These are phyloP conservation scores for Austropuccinia psidii DNA, from an alignment of 1,284 basidiomycete genomes.

Conservation along the genomic window DNA sequence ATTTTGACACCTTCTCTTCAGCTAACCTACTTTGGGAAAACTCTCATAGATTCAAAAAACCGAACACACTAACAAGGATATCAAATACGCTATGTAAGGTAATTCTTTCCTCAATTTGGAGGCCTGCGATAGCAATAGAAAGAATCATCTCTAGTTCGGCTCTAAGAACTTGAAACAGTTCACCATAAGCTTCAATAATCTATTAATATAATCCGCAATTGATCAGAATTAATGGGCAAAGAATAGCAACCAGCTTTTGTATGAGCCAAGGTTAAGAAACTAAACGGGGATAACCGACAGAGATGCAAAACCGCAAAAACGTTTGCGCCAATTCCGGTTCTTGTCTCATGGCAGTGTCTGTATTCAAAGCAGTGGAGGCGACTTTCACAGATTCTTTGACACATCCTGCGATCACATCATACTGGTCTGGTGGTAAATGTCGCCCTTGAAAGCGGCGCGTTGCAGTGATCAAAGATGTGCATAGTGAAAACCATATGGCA, in stretches of 20 bases:
- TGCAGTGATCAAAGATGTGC: constrained; percentile 18
- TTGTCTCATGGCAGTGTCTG: constrained; percentile 41
- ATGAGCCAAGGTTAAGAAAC: neutral
- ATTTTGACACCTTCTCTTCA: neutral
- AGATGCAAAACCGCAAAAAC: constrained; percentile 40
- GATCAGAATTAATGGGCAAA: neutral
- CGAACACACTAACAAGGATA: constrained; percentile 17
- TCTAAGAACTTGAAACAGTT: constrained; percentile 10
- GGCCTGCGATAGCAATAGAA: constrained; percentile 2
- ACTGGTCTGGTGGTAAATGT: constrained; percentile 12
- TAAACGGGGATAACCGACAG: constrained; percentile 19
- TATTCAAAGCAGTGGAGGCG: neutral
- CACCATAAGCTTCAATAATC: constrained; percentile 23
- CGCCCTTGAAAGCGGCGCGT: neutral
- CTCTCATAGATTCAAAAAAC: neutral
- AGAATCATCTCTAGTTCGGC: constrained; percentile 8
- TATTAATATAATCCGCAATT: neutral
- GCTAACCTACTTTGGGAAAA: neutral
- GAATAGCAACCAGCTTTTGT: neutral
- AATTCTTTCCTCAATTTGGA: constrained; percentile 26
- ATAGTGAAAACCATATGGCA: constrained; percentile 30
- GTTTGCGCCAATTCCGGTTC: constrained; percentile 44
- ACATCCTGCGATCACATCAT: constrained; percentile 2
- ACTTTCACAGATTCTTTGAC: constrained; percentile 27
- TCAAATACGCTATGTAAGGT: constrained; percentile 17